A percentile compares a stretch with the other conserved stretches of the same genome.
phyloP scores from a whole-genome alignment of 306 rosid genomes.

The Ochetophila trinervis region DNA sequence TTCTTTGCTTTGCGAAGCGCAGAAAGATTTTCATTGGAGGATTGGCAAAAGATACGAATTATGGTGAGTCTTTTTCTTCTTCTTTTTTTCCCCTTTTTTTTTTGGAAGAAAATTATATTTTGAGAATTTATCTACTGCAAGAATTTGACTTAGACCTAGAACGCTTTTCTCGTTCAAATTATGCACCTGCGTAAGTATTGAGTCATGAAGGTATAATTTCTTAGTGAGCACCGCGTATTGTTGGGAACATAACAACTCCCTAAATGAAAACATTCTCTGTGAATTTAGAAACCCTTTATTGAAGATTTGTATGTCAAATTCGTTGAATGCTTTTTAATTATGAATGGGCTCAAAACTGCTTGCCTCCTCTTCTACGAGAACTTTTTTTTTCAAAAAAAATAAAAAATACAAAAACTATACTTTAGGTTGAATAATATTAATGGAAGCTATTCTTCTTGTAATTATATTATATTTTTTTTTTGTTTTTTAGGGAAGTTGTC shows the following conservation, averaged over 20 bases:
- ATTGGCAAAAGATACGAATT: constrained; percentile 76
- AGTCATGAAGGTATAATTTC: background rate
- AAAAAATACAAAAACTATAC: background rate
- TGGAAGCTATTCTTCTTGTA: background rate
- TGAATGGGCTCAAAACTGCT: no score
- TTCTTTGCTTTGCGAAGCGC: constrained; percentile 20
- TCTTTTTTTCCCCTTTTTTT: no score
- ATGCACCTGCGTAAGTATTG: background rate
- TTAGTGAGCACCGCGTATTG: background rate
- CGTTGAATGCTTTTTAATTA: no score
- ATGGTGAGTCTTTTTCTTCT: constrained; percentile 43
- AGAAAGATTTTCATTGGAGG: constrained; percentile 98
- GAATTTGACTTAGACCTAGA: background rate
- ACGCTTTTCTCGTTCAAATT: background rate
- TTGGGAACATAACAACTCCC: background rate
- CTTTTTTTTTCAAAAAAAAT: no score
- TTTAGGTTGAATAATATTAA: background rate
- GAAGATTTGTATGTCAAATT: no score
- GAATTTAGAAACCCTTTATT: no score
- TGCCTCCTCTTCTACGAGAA: no score
- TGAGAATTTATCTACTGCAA: background rate
- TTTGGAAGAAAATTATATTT: background rate
- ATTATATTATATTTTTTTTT: background rate
- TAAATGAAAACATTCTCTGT: background rate
- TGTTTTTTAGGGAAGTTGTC: no score